Evolutionary conservation across 1,139 yeast genomes (phyloP), one percentile per base, ranked within the genome.

Genomic region (Sugiyamaella sp.): DNA sequence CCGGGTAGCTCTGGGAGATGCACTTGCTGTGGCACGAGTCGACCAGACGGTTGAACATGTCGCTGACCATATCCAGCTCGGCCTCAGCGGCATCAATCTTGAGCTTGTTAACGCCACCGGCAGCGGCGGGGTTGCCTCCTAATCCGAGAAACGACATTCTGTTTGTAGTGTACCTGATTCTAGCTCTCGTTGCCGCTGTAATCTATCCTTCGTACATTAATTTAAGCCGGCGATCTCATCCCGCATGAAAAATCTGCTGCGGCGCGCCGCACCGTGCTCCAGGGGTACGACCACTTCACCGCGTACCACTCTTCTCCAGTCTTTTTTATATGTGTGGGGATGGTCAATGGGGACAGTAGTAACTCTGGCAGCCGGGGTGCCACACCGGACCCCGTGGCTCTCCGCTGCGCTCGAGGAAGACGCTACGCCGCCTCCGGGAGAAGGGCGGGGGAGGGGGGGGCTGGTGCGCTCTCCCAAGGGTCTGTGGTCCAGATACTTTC

Each of bases 1-100:
- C 95, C 56, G 72, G 68, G 76, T 91, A 91, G 70, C 77, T 77
- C 67, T 75, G 76, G 52, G 63, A 46, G 70, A 93, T 87, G 76
- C 99, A 93, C 76, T 93, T 93, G 66, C 77, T 73, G 73, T 93
- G 95, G 73, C 99, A 93, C 66, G 90, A 87, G 64, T 85, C 90
- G 19, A 81, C 84, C 60, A 80, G 70, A 66, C 86, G 84, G 81
- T 91, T 91, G 82, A 91, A 91, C 97, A 91, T 90, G 63, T 95
- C 96, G 27, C 97, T 90, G 64, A 91, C 97, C 85, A 91, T 86
- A 70, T 91, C 98, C 63, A 91, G 81, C 74, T 91, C 98, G 48
- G 88, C 80, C 70, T 84, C 89, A 52, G 98, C 97, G 66, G 95
- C 96, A 46, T 71, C 72, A 55, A 73, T 59, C 82, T 85, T 66